These are phyloP conservation scores for Sodiomyces alkalinus DNA, from an alignment of 2,329 filamentous ascomycete genomes.

Conservation along the genomic window DNA sequence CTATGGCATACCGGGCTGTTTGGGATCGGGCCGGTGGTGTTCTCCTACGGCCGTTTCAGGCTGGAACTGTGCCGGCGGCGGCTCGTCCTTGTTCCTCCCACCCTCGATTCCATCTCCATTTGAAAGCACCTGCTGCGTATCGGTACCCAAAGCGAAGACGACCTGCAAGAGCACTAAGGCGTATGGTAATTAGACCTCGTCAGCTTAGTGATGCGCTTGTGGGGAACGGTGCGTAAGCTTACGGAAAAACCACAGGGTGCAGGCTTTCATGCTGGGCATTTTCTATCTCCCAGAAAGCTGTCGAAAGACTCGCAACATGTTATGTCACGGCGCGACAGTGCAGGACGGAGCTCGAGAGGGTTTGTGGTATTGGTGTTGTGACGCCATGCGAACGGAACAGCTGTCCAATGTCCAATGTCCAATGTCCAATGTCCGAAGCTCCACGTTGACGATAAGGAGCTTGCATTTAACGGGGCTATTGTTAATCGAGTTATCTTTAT, in stretches of 20 bases:
- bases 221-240: no score
- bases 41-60: slow-evolving; percentile 14
- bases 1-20: slow-evolving; percentile 21
- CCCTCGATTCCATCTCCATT: no score
- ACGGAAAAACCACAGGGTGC: slow-evolving; percentile 26
- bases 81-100: no score
- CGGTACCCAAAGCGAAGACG: slow-evolving; percentile 19
- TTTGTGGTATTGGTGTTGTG: background rate
- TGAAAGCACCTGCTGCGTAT: slow-evolving; percentile 23
- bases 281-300: slow-evolving; percentile 16
- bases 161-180: slow-evolving; percentile 31
- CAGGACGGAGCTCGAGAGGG: background rate
- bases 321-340: no score
- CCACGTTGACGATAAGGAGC: no score
- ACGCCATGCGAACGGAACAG: background rate
- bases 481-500: no score
- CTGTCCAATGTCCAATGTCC: background rate
- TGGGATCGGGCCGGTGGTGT: slow-evolving; percentile 11
- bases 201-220: no score
- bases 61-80: no score
- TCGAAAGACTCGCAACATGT: slow-evolving; percentile 7
- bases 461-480: no score
- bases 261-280: slow-evolving; percentile 24
- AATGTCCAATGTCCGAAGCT: no score
- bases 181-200: no score